These are phyloP conservation scores for Monosporascus sp. DNA, from an alignment of 2,329 filamentous ascomycete genomes.

Conservation along the genomic window DNA sequence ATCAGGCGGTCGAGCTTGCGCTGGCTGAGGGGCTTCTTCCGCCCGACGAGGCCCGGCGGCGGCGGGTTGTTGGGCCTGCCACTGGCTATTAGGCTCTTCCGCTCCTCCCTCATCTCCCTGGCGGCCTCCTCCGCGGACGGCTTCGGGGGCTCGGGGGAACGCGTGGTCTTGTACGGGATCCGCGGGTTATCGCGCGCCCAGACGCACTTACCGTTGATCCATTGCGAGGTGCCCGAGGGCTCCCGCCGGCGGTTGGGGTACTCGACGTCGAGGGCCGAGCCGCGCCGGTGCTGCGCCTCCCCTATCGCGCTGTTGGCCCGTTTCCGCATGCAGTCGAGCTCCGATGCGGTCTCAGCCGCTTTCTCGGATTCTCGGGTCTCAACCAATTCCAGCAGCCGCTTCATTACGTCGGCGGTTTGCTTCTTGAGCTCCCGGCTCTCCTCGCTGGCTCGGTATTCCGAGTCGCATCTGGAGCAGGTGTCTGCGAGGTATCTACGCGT, in stretches of 20 bases:
- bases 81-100: neutral
- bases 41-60: too few relatives aligned
- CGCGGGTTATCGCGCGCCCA: neutral
- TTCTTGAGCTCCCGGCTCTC: neutral
- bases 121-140: neutral
- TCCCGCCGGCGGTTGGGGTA: neutral
- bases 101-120: conserved; percentile 1
- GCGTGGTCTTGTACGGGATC: neutral
- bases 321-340: neutral
- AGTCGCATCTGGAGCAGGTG: conserved; percentile 33
- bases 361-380: conserved; percentile 1
- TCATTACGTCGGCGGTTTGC: conserved; percentile 21
- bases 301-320: neutral
- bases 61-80: too few relatives aligned
- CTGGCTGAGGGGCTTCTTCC: too few relatives aligned
- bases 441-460: conserved; percentile 8
- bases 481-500: conserved; percentile 23
- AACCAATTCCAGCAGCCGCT: conserved; percentile 20
- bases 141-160: too few relatives aligned
- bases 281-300: neutral
- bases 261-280: neutral
- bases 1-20: too few relatives aligned
- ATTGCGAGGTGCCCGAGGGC: neutral
- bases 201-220: conserved; percentile 11
- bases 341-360: neutral